Evolutionary conservation across 225 moss, liverwort and hornwort genomes (phyloP), one percentile per base, ranked within the genome.

Genomic region (Rhytidiadelphus loreus): DNA sequence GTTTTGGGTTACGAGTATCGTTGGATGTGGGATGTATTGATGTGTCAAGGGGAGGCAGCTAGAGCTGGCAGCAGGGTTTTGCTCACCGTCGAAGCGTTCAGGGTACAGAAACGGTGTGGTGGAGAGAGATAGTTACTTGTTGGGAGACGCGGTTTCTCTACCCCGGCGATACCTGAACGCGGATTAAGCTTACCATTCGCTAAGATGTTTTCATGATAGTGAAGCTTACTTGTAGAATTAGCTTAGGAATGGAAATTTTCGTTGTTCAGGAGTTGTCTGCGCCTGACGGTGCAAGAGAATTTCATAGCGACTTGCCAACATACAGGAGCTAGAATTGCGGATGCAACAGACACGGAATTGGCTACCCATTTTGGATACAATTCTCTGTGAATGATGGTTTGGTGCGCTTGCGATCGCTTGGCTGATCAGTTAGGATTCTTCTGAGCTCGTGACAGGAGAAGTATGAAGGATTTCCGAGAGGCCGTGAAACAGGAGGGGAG

Each of bases 381-480:
- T 13, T 39, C 23, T 61, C 29, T 25, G 70, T 64, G 82, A 26
- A 25, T 19, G 48, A 64, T 74, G 19, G 46, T 44, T 87, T 79
- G 30, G 53, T 79, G 57, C 46, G 86, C 39, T 88, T 44, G 21
- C n/a, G 71, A 46, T 83, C 50, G 9, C 63, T 75, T 20, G 58
- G 20, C 8, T 74, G 33, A 30, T 58, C 33, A 44, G 57, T 29
- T n/a, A 39, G 62, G 74, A 81, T 56, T 60, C 0, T 60, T 69
- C 35, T 53, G 52, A 62, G 56, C 55, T 48, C n/a, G 32, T 17
- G 86, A 70, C 59, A 35, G 39, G 68, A 46, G 65, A 80, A 88
- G 56, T 55, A 90, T 93, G 93, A 92, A 90, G 81, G 89, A 88
- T 48, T 90, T 86, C 13, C 83, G 84, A 71, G 86, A 81, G 61